Conservation (phyloP, 2,329 filamentous ascomycete genomes). For the Aureobasidium leucospermi region DNA sequence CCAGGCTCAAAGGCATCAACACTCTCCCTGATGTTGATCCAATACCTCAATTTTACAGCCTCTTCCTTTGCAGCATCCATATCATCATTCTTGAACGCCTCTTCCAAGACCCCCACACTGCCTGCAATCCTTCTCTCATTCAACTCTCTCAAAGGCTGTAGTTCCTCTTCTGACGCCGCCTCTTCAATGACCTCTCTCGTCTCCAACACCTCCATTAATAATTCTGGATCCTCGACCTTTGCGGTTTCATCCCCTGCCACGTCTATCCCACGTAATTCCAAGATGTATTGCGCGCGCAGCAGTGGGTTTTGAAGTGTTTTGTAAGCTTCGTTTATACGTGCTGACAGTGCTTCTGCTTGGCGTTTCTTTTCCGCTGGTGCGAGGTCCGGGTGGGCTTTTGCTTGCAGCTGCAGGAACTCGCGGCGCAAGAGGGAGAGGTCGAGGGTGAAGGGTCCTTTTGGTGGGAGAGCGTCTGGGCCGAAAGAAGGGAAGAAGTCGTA, state of each 20-base stretch:
- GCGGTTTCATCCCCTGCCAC: slow-evolving; percentile 71
- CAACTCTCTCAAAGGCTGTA: slow-evolving; percentile 50
- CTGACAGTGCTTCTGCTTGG: slow-evolving; percentile 68
- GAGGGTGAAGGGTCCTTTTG: slow-evolving; percentile 66
- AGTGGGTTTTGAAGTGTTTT: slow-evolving; percentile 74
- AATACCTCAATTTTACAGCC: slow-evolving; percentile 75
- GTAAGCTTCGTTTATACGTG: slow-evolving; percentile 87
- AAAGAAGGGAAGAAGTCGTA: slow-evolving; percentile 90
- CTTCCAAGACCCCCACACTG: slow-evolving; percentile 56
- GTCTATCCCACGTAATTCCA: slow-evolving; percentile 64
- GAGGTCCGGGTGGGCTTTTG: slow-evolving; percentile 66
- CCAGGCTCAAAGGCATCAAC: slow-evolving; percentile 80
- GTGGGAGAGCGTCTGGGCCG: slow-evolving; percentile 64
- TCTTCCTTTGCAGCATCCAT: slow-evolving; percentile 60
- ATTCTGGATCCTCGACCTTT: slow-evolving; percentile 59
- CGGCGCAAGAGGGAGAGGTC: slow-evolving; percentile 62
- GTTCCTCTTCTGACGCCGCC: slow-evolving; percentile 52
- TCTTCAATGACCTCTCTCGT: slow-evolving; percentile 56
- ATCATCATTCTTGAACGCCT: slow-evolving; percentile 60
- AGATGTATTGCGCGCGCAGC: slow-evolving; percentile 78
- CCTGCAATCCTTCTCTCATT: slow-evolving; percentile 62
- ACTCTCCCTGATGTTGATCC: slow-evolving; percentile 78
- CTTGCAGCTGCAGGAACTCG: slow-evolving; percentile 83
- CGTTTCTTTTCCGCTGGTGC: slow-evolving; percentile 43
- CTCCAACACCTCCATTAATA: slow-evolving; percentile 75